Conservation (phyloP, 2,329 filamentous ascomycete species). For the Aspergillus sp. region DNA sequence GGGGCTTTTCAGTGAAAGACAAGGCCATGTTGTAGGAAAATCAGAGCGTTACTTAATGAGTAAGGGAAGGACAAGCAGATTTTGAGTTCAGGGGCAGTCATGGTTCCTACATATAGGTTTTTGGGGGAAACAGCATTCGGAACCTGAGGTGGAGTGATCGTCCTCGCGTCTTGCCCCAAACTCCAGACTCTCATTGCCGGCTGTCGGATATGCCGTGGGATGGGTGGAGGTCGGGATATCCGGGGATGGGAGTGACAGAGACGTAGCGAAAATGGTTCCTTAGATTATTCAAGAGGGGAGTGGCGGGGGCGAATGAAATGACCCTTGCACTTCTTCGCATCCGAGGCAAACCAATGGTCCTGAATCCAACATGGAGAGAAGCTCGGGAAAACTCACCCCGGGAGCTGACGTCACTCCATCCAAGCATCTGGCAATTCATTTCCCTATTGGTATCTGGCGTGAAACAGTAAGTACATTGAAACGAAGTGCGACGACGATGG, state of each 20-base stretch:
- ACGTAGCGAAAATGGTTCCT: neutral
- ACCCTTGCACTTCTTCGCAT: too few species aligned
- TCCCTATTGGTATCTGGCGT: neutral
- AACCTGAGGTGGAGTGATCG: neutral
- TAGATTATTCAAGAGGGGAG: neutral
- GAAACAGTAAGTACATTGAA: neutral
- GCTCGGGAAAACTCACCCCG: neutral
- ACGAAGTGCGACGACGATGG: neutral
- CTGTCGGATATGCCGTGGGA: conserved; percentile 12
- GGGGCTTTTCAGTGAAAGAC: conserved; percentile 35
- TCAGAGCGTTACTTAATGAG: neutral
- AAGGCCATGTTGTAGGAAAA: conserved; percentile 25
- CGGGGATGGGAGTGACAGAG: neutral
- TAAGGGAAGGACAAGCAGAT: neutral
- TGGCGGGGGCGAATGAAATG: neutral
- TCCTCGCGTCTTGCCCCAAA: neutral
- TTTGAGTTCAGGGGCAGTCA: neutral
- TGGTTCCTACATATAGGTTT: neutral
- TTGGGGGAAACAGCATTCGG: neutral
- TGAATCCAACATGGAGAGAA: neutral
- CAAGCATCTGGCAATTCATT: neutral
- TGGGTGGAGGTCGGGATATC: conserved; percentile 8
- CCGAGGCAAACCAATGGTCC: too few species aligned
- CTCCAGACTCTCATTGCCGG: neutral
- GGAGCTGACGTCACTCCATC: neutral